Conservation (phyloP, 306 rosid species). For the Senna tora region DNA sequence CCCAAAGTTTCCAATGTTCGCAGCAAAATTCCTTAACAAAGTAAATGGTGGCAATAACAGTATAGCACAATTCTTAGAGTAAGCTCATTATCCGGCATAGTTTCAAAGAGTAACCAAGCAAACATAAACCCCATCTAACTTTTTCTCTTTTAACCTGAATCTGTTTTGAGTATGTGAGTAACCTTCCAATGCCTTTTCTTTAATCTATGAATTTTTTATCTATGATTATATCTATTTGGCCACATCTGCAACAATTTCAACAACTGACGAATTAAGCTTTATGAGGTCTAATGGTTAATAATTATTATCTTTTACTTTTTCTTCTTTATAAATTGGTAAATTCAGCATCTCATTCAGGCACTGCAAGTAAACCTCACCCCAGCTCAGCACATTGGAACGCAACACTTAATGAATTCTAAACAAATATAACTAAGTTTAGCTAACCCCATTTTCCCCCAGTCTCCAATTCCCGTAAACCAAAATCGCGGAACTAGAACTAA, state of each 20-base stretch:
- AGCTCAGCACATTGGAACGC: conserved; percentile 31
- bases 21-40: neutral
- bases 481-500: conserved; percentile 28
- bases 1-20: neutral
- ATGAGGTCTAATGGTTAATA: too few species aligned
- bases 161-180: neutral
- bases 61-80: neutral
- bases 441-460: neutral
- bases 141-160: neutral
- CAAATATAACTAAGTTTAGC: conserved; percentile 32
- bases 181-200: neutral
- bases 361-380: conserved; percentile 27
- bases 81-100: neutral
- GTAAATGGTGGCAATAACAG: neutral
- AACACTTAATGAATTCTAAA: conserved; percentile 23
- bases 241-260: neutral
- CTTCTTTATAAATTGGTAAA: neutral
- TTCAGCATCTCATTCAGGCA: conserved; percentile 33
- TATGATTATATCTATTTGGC: neutral
- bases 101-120: conserved; percentile 2
- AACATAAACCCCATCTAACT: neutral
- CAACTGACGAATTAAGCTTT: conserved; percentile 4
- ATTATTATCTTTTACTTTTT: too few species aligned
- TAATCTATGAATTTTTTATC: neutral
- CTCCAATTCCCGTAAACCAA: conserved; percentile 7